These are phyloP conservation scores for Yamadazyma olivae DNA, from an alignment of 805 yeast species.

Conservation along the genomic window DNA sequence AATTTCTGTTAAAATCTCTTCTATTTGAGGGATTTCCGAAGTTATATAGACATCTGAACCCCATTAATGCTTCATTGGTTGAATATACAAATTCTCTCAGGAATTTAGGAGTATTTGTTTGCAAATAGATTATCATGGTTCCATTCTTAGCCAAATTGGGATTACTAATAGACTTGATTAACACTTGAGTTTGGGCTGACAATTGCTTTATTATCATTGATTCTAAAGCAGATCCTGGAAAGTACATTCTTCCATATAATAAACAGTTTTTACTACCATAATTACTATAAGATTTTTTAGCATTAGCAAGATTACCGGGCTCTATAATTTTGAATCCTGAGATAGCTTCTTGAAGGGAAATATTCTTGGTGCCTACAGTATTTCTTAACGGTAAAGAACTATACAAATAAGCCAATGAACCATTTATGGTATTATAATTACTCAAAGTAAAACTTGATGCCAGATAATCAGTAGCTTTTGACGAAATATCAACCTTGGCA, in stretches of 20 bases:
- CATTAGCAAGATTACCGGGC: conserved; percentile 26
- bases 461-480: conserved; percentile 65
- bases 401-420: conserved; percentile 80
- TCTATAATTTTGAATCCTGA: conserved; percentile 64
- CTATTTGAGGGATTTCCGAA: conserved; percentile 31
- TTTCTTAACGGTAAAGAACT: conserved; percentile 55
- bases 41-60: conserved; percentile 76
- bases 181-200: conserved; percentile 56
- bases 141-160: conserved; percentile 51
- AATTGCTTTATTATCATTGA: conserved; percentile 77
- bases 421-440: conserved; percentile 63
- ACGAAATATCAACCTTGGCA: conserved; percentile 59
- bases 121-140: conserved; percentile 66
- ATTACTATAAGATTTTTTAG: not conserved
- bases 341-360: conserved; percentile 64
- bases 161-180: conserved; percentile 74
- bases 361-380: conserved; percentile 48
- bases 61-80: conserved; percentile 78
- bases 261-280: conserved; percentile 37
- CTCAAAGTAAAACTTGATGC: conserved; percentile 72
- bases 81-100: conserved; percentile 77
- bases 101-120: conserved; percentile 58
- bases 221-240: conserved; percentile 84
- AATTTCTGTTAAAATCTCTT: not conserved
- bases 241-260: conserved; percentile 80